A percentile compares a stretch with the other conserved stretches of the same genome.
phyloP scores from a whole-genome alignment of 2,329 filamentous ascomycete species.

The Colletotrichum sp. region DNA sequence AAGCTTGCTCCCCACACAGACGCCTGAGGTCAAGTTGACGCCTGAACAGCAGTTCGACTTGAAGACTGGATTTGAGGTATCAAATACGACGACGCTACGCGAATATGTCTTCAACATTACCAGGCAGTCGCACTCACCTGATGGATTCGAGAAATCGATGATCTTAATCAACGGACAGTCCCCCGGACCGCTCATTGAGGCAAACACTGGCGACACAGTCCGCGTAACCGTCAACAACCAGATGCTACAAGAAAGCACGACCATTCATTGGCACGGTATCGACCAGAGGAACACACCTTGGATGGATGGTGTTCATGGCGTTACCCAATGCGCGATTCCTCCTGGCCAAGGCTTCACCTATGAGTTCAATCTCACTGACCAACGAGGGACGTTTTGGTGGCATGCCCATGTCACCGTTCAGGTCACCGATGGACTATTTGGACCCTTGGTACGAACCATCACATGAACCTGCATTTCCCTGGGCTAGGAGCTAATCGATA shows the following conservation, averaged over 20 bases:
- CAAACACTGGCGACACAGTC: conserved; percentile 46
- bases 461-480: not conserved
- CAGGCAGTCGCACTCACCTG: conserved; percentile 54
- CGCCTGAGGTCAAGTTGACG: not conserved
- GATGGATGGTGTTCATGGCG: conserved; percentile 69
- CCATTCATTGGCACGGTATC: conserved; percentile 73
- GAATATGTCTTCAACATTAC: conserved; percentile 60
- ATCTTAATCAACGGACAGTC: conserved; percentile 70
- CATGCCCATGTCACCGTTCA: conserved; percentile 52
- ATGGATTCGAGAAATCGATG: conserved; percentile 56
- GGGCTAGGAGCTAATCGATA: not conserved
- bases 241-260: conserved; percentile 45
- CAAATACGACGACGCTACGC: conserved; percentile 35
- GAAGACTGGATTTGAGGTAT: conserved; percentile 1
- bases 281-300: conserved; percentile 66
- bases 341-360: conserved; percentile 59
- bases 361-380: conserved; percentile 62
- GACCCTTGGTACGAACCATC: conserved; percentile 11
- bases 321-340: conserved; percentile 65
- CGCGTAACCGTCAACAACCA: conserved; percentile 44
- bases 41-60: conserved; percentile 10
- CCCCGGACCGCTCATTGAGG: conserved; percentile 68
- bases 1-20: not conserved
- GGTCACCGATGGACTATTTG: conserved; percentile 20
- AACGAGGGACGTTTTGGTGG: conserved; percentile 68